Evolutionary conservation across 176 grass and related monocot genomes (phyloP), one percentile per base, ranked within the genome.

Genomic region (Zoysia japonica): DNA sequence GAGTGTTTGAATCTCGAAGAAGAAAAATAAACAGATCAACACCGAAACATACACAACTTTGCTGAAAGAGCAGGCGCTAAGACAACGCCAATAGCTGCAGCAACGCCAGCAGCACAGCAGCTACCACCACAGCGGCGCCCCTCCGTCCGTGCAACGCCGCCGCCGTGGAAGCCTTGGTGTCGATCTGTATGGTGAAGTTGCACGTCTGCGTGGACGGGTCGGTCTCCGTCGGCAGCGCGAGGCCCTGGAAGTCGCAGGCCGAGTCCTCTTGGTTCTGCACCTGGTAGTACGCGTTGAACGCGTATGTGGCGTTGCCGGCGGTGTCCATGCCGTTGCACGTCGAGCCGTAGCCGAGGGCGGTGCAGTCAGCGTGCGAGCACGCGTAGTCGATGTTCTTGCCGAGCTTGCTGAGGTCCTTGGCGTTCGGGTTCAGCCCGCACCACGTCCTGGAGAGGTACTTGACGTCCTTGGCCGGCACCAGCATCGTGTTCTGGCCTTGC

Each of bases 221-320:
- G 5, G 85, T 86, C 53, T 80, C 45, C 3, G 85, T 88, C 5
- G 85, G 75, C 56, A 88, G 71, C 45, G 93, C 90, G 19, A 84
- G 90, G 7, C 90, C 90, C 78, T 83, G 75, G 67, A 96, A 96
- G 50, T 75, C 62, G 20, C 90, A 96, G 5, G 89, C 91, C 42
- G 40, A 19, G 51, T 86, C 83, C 72, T 67, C 47, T 68, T 92
- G 93, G 78, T 67, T 90, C 82, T 90, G 90, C 68, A 77, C 80
- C 83, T 96, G 93, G 85, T 84, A 96, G 62, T 96, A 96, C 1
- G 89, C 89, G 50, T 96, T 96, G 63, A 96, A 96, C 37, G 90
- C 90, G 72, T 92, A 96, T 0, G 89, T 88, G 2, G 87, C 80
- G 73, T 96, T 96, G 0, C 93, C 93, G 5, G 76, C 88, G 2